Evolutionary conservation across 805 yeast genomes (phyloP), one percentile per base, ranked within the genome.

Genomic region (Zygosaccharomyces gambellarensis): DNA sequence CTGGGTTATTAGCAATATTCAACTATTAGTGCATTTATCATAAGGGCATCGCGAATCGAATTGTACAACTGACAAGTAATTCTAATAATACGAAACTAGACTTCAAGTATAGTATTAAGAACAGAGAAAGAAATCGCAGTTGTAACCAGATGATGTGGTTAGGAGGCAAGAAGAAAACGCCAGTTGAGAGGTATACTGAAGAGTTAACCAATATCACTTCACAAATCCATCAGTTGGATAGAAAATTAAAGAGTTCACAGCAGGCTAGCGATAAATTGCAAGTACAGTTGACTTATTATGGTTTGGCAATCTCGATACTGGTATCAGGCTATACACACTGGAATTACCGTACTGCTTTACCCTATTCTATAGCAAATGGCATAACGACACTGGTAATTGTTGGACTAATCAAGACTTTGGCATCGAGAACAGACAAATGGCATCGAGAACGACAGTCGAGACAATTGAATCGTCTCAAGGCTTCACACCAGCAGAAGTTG

Each of bases 401-500:
- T 7, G 38, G 31, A 19, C 10, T 53, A 14, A 14, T 52, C 10
- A 55, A 58, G 39, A 52, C 48, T 39, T 14, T 39, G 5, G 42
- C 53, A 28, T 47, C 52, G 21, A 47, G 43, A 25, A 22, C 51
- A 12, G 46, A 46, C 27, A 43, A 43, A 9, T 51, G 48, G 48
- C 46, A 45, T 3, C 51, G 52, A 19, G 43, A 44, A 25, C 51
- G 54, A 11, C 56, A 58, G 25, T 34, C 52, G 39, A 51, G 48
- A 34, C 55, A 55, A 42, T 43, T 77, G 41, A 65, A 67, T 47
- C 47, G 52, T 10, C 64, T 82, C 46, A 67, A 70, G 48, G 71
- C 70, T 22, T 64, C 72, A 42, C 88, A 83, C 51, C 69, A 71
- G 48, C 66, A 67, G 23, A 81, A 82, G 61, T 74, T 86, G 43